Conservation (phyloP, 306 rosid species). For the Castanea mollissima region DNA sequence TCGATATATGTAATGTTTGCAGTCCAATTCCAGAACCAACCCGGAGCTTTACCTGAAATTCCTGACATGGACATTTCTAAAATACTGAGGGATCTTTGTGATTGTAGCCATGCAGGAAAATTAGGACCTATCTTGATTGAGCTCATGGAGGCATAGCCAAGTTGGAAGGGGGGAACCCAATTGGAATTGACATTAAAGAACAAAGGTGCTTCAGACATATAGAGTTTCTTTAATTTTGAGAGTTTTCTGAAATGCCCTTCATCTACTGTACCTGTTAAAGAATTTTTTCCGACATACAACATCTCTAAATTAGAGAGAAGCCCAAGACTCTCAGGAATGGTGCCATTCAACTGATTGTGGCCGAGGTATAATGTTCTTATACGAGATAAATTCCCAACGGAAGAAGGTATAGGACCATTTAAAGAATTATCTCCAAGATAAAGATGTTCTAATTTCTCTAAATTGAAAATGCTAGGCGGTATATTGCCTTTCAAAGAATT, state of each 20-base stretch:
- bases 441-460: too few species aligned
- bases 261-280: background rate
- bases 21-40: constrained; percentile 18
- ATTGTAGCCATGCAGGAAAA: constrained; percentile 18
- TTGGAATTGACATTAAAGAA: background rate
- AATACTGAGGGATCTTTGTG: accelerated
- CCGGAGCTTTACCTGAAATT: background rate
- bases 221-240: background rate
- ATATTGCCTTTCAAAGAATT: too few species aligned
- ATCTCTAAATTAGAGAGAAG: background rate
- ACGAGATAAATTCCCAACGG: background rate
- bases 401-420: background rate
- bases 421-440: background rate
- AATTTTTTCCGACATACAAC: background rate
- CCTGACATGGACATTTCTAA: background rate
- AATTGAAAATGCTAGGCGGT: too few species aligned
- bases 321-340: background rate
- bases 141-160: accelerated
- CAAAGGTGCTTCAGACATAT: background rate
- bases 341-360: background rate
- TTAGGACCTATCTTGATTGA: background rate
- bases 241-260: constrained; percentile 18
- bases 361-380: accelerated
- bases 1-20: background rate
- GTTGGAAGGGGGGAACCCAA: constrained; percentile 26